phyloP scores from a whole-genome alignment of 805 yeast species.

The Alloascoidea africana region DNA sequence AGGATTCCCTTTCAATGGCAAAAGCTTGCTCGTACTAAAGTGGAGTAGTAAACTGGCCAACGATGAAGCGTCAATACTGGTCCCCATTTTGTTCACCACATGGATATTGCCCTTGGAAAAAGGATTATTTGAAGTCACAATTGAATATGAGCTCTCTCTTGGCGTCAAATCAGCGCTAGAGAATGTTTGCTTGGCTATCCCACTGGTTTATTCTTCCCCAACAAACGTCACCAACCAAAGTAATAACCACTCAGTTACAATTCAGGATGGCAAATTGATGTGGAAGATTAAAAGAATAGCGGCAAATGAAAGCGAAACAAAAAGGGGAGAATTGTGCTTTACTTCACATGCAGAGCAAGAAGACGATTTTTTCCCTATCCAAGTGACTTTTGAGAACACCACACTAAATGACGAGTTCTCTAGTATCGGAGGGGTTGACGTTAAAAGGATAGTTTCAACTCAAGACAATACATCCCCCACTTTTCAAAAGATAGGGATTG shows the following conservation, averaged over 20 bases:
- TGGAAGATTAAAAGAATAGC: too few species aligned
- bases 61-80: slow-evolving; percentile 34
- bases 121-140: slow-evolving; percentile 54
- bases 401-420: too few species aligned
- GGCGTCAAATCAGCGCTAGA: slow-evolving; percentile 31
- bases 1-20: slow-evolving; percentile 85
- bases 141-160: slow-evolving; percentile 70
- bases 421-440: too few species aligned
- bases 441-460: too few species aligned
- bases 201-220: slow-evolving; percentile 50
- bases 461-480: too few species aligned
- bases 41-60: slow-evolving; percentile 67
- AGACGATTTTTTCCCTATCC: slow-evolving; percentile 81
- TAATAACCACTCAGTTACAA: too few species aligned
- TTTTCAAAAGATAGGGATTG: too few species aligned
- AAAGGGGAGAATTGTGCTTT: too few species aligned
- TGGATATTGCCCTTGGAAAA: slow-evolving; percentile 65
- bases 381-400: slow-evolving; percentile 45
- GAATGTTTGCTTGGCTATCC: slow-evolving; percentile 43
- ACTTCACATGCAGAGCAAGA: slow-evolving; percentile 61
- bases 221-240: too few species aligned
- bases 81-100: slow-evolving; percentile 65
- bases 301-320: too few species aligned
- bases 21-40: slow-evolving; percentile 79
- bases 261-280: too few species aligned